Evolutionary conservation across 2,329 filamentous ascomycete genomes (phyloP).

Genomic region (Metarhizium robertsii): DNA sequence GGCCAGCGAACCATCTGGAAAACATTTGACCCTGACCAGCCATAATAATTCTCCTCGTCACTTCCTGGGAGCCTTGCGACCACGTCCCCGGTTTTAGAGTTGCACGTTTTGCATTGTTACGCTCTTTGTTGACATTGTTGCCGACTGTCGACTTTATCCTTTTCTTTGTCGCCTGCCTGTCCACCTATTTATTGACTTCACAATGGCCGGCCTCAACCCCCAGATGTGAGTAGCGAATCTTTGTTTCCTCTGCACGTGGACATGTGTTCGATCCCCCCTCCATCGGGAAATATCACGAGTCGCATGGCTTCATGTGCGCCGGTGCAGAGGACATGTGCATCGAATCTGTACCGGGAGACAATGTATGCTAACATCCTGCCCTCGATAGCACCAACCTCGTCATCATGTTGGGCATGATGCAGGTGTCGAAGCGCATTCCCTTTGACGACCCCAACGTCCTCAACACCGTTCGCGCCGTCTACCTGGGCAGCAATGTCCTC

Average conservation of each 20-base stretch:
- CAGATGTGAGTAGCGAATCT: slow-evolving; percentile 44
- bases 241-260: not conserved
- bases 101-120: not conserved
- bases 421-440: slow-evolving; percentile 89
- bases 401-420: slow-evolving; percentile 97
- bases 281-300: not conserved
- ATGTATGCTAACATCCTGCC: slow-evolving; percentile 13
- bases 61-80: not conserved
- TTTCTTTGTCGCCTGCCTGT: not conserved
- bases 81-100: not conserved
- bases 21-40: not conserved
- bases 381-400: slow-evolving; percentile 70
- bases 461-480: slow-evolving; percentile 45
- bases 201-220: slow-evolving; percentile 52
- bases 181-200: slow-evolving; percentile 17
- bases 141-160: slow-evolving; percentile 2
- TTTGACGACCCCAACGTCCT: slow-evolving; percentile 71
- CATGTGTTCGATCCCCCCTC: not conserved
- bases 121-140: not conserved
- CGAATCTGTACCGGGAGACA: not conserved
- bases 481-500: slow-evolving; percentile 61
- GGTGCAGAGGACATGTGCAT: not conserved
- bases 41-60: not conserved
- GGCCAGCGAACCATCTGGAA: slow-evolving; percentile 4
- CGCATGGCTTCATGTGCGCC: not conserved